Base-by-base conservation (phyloP, 163 green algal genomes). In the Prototheca wickerhamii region DNA sequence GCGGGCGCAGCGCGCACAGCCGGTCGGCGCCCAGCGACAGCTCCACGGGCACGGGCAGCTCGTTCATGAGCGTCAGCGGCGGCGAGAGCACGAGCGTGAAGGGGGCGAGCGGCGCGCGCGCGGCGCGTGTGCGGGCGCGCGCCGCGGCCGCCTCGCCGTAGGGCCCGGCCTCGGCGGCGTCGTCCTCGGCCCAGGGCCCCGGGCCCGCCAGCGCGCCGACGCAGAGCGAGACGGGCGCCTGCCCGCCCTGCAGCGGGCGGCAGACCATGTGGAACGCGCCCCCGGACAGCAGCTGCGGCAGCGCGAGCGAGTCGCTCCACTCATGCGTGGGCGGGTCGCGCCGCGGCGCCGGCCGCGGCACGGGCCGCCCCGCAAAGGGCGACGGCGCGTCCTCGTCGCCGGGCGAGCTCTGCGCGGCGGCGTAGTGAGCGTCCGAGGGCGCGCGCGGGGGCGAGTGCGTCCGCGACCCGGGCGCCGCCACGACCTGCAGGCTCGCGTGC, bases 61-160 rank as follows among this genome's bases (percentile, higher is more conserved):
- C 60, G 52, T 90, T 90, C 33, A 75, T 53, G 20, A 90, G 43
- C 20, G 70, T 59, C 29, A 87, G 54, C 0, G 83, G 77, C 3
- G 83, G 61, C 33, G 71, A 56, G 2, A 89, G 33, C 31, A 70
- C 44, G 4, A 88, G 55, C 7, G 21, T 21, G 53, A 3, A 6
- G 6, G 8, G 26, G 49, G 58, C 49, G n/a, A 46, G 34, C 31
- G 44, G 5, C 30, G 3, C 5, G 0, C 40, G 29, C 26, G 55
- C 30, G 58, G 3, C n/a, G 32, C 0, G 37, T 49, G 30, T 54
- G 57, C 34, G 40, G 40, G 15, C 40, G 40, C 10, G 12, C 12
- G 12, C 40, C 12, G 12, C 15, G 40, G 12, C 10, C 40, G 12
- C 40, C 40, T 15, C 15, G 15, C 40, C 10, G 40, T 10, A 49